Base-by-base conservation (phyloP, 768 basidiomycete species). In the Astraeus odoratus region DNA sequence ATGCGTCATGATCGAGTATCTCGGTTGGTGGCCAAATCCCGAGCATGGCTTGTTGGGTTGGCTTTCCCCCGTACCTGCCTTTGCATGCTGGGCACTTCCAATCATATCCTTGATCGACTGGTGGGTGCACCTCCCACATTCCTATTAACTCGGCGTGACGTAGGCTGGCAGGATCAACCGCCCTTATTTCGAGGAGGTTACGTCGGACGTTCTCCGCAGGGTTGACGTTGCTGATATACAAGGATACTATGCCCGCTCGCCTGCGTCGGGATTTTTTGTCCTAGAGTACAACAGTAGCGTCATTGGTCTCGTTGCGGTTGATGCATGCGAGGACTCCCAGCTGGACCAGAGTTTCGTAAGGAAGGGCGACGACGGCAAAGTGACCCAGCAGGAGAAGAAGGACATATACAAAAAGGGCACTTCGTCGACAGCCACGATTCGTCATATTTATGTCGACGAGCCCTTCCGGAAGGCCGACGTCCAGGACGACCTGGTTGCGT, bases 381-480 rank as follows among this genome's bases (percentile, higher is more conserved):
- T 56, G 22, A 35, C 44, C 20, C 23, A 38, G 18, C 47, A 56
- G 33, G 44, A 46, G n/a, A 44, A 47, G 43, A 52, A 46, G 25
- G 33, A 50, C 20, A n/a, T n/a, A n/a, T 42, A 50, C 20, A 41
- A 60, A 42, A 63, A 54, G 19, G 65, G 70, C 29, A 65, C 71
- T 25, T 68, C 78, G n/a, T 57, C 61, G 33, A 68, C 70, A n/a
- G 87, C 81, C 9, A 65, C 70, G 15, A 79, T 90, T 52, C 80
- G 85, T 24, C 87, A 90, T 58, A 81, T 88, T 61, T 81, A 77
- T 53, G 75, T 85, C 20, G 81, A 86, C 31, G 81, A 81, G 51
- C 67, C 66, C 13, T 89, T 77, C 54, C 76, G 83, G 40, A 52
- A 53, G 7, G 64, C 75, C 19, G 68, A 68, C 10, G 69, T 85